phyloP scores from a whole-genome alignment of 306 rosid species.

The Acmispon strigosus region DNA sequence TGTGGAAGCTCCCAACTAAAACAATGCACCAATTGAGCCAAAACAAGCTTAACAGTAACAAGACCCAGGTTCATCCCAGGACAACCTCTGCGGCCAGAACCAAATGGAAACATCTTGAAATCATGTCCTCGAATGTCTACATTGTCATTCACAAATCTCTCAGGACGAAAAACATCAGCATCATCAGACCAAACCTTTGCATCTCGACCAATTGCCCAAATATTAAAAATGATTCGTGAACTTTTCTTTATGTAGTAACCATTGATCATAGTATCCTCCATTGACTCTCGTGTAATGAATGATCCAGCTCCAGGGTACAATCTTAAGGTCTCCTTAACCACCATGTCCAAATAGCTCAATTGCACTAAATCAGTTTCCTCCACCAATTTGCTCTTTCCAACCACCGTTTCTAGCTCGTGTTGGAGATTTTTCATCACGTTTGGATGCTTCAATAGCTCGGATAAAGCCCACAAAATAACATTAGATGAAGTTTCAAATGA shows the following conservation, averaged over 20 bases:
- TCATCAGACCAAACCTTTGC: conserved; percentile 24
- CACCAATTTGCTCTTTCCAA: conserved; percentile 27
- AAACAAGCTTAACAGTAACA: background rate
- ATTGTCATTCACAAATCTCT: conserved; percentile 8
- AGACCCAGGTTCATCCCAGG: conserved; percentile 20
- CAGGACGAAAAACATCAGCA: conserved; percentile 13
- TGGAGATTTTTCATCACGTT: conserved; percentile 20
- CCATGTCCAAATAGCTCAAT: conserved; percentile 26
- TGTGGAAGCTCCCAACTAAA: conserved; percentile 33
- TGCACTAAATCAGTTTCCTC: conserved; percentile 27
- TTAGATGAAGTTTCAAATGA: conserved; percentile 11
- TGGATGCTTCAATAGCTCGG: conserved; percentile 32
- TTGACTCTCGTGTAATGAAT: conserved; percentile 16
- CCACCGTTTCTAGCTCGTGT: conserved; percentile 14
- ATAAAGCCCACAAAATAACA: conserved; percentile 24
- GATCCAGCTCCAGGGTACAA: conserved; percentile 18
- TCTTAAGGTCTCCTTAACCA: conserved; percentile 35
- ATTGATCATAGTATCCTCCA: conserved; percentile 14
- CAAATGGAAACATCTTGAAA: conserved; percentile 28
- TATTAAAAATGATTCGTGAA: conserved; percentile 10
- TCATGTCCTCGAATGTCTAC: conserved; percentile 15
- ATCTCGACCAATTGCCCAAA: conserved; percentile 31
- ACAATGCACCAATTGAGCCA: conserved; percentile 35
- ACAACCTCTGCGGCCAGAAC: conserved; percentile 29
- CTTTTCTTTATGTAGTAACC: conserved; percentile 26